Evolutionary conservation across 805 yeast genomes (phyloP).

Genomic region (Metschnikowia aberdeeniae): DNA sequence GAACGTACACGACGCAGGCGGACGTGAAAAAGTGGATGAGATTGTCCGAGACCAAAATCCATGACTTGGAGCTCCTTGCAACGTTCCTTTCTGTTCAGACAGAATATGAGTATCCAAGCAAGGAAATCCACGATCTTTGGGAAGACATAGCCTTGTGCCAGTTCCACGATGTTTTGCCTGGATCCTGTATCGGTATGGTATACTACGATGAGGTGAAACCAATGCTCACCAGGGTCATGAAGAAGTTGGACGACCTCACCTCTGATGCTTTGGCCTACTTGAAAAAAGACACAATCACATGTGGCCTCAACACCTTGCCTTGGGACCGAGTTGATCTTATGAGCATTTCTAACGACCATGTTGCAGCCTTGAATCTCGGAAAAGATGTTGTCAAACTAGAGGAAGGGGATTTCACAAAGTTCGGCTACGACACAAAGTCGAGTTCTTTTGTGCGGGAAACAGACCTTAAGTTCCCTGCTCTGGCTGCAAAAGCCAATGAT

Average conservation of each 20-base stretch:
- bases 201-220: slow-evolving; percentile 79
- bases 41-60: slow-evolving; percentile 66
- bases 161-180: slow-evolving; percentile 97
- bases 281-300: background rate
- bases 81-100: slow-evolving; percentile 60
- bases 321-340: slow-evolving; percentile 57
- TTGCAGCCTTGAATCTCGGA: slow-evolving; percentile 4
- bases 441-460: slow-evolving; percentile 11
- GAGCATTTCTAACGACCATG: slow-evolving; percentile 23
- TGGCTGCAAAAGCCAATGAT: slow-evolving; percentile 38
- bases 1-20: slow-evolving; percentile 95
- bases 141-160: slow-evolving; percentile 86
- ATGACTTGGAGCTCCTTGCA: slow-evolving; percentile 82
- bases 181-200: slow-evolving; percentile 91
- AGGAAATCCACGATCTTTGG: slow-evolving; percentile 72
- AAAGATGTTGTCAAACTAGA: slow-evolving; percentile 6
- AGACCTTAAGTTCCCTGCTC: slow-evolving; percentile 42
- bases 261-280: slow-evolving; percentile 38
- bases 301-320: slow-evolving; percentile 52
- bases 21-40: slow-evolving; percentile 79
- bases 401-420: slow-evolving; percentile 7
- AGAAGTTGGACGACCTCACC: slow-evolving; percentile 50
- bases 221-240: slow-evolving; percentile 57
- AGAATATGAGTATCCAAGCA: slow-evolving; percentile 66
- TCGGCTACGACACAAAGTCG: slow-evolving; percentile 15